Percentiles rank a stretch among this genome's conserved stretches.
Conservation (phyloP, 768 basidiomycete genomes). For the Boletus fagicola region DNA sequence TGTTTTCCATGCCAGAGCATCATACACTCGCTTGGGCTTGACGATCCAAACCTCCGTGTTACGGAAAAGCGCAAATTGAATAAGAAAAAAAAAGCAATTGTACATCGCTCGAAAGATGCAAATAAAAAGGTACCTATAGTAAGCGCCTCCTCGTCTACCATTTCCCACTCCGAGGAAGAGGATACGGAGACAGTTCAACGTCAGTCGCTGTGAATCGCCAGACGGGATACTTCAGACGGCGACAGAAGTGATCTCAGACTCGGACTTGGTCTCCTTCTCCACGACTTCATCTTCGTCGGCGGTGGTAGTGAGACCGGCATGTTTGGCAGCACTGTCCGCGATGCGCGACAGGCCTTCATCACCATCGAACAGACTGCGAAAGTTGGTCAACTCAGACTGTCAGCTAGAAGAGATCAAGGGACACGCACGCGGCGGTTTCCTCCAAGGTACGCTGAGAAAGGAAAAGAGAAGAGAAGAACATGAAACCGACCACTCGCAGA, state of each 20-base stretch:
- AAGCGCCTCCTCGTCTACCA: too few relatives aligned
- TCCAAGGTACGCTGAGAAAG: conserved; percentile 16
- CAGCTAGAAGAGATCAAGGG: too few relatives aligned
- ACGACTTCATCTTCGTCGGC: background rate
- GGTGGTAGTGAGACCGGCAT: background rate
- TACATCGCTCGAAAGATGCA: too few relatives aligned
- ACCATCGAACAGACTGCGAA: conserved; percentile 16
- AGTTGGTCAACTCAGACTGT: background rate
- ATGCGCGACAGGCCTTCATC: background rate
- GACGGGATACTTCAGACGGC: background rate
- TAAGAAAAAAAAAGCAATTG: too few relatives aligned
- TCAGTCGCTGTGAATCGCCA: background rate
- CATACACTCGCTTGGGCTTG: too few relatives aligned
- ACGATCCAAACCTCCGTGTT: too few relatives aligned
- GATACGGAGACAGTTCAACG: background rate
- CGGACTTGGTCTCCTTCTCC: background rate
- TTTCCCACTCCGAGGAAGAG: too few relatives aligned
- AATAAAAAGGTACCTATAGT: too few relatives aligned
- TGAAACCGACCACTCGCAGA: background rate
- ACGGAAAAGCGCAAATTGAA: too few relatives aligned
- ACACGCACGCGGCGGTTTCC: conserved; percentile 20
- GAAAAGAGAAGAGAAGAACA: background rate
- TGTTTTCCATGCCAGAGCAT: too few relatives aligned
- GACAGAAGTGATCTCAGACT: background rate
- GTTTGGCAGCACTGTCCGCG: background rate